Base-by-base conservation (phyloP, 345 rosid species). In the Luvunga scandens region DNA sequence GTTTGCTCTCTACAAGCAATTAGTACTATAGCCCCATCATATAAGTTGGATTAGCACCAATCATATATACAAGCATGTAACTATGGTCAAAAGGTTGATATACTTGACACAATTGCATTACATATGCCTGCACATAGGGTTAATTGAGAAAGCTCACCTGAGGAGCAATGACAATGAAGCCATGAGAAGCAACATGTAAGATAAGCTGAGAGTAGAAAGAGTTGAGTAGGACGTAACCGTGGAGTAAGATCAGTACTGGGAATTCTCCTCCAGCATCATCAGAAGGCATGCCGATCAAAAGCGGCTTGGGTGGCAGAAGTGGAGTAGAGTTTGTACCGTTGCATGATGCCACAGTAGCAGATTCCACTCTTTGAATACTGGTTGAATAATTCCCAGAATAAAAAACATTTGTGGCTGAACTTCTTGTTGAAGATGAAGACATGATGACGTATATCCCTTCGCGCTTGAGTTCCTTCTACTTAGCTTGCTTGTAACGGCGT, bases 91-190 rank as follows among this genome's bases (percentile, higher is more conserved):
- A 45, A 45, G 18, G 3, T 45, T 2, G 14, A 45, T 3, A 45
- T 12, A 45, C 50, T 12, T 4, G 18, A 45, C 50, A 45, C 18
- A 45, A 13, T 13, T 45, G 50, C 50, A 45, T 3, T 13, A 13
- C 50, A 1, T 12, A 13, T 13, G 50, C 50, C 50, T 4, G 18
- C 13, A 45, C 50, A 13, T 3, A 45, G 4, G 50, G 50, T 45
- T 2, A n/a, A 18, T 27, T 42, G 6, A 13, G 33, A 45, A 28
- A 28, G 61, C 6, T 4, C 34, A 90, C 99, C 90, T 92, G 99
- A 79, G 99, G 99, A 77, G 96, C 97, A 73, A 93, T 79, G 71
- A 88, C 85, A 76, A 95, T 91, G 90, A 93, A 95, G 45, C 99
- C 99, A 80, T 93, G 93, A 69, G 98, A 95, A 77, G 98, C 92